Conservation (phyloP, 495 filamentous ascomycete species). For the Lasiosphaeriaceae sp. region DNA sequence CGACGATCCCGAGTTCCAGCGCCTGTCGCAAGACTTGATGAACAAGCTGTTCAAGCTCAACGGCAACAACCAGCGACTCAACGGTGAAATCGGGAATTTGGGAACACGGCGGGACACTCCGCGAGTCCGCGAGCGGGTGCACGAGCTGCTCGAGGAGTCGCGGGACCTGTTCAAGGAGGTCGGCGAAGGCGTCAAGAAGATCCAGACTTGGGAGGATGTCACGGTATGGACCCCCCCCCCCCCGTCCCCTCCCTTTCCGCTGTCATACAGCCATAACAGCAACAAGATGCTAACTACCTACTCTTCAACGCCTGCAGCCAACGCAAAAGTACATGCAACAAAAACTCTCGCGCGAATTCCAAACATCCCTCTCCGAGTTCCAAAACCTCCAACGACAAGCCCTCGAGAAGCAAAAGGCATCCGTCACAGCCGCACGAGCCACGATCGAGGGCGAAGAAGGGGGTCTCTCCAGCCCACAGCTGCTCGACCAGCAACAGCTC, state of each 20-base stretch:
- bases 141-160: conserved; percentile 79
- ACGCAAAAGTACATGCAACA: conserved; percentile 87
- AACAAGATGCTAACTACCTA: too few relatives aligned
- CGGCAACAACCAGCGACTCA: conserved; percentile 76
- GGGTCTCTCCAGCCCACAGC: conserved; percentile 28
- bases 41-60: conserved; percentile 84
- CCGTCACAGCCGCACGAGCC: conserved; percentile 70
- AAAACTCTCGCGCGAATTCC: conserved; percentile 89
- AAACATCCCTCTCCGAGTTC: conserved; percentile 81
- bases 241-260: not conserved
- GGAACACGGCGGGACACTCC: conserved; percentile 91
- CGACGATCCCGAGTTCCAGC: conserved; percentile 91
- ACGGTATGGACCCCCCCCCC: conserved; percentile 57
- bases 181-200: conserved; percentile 87
- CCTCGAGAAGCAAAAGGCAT: conserved; percentile 87
- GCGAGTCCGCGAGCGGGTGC: conserved; percentile 83
- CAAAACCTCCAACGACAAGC: conserved; percentile 83
- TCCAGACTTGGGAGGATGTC: conserved; percentile 86
- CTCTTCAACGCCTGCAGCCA: conserved; percentile 54
- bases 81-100: conserved; percentile 73
- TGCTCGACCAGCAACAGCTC: conserved; percentile 47
- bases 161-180: conserved; percentile 85
- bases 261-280: conserved; percentile 6
- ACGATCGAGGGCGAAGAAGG: conserved; percentile 48
- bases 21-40: conserved; percentile 73